These are phyloP conservation scores for Antitrichia curtipendula DNA, from an alignment of 225 moss, liverwort and hornwort genomes.

Conservation along the genomic window DNA sequence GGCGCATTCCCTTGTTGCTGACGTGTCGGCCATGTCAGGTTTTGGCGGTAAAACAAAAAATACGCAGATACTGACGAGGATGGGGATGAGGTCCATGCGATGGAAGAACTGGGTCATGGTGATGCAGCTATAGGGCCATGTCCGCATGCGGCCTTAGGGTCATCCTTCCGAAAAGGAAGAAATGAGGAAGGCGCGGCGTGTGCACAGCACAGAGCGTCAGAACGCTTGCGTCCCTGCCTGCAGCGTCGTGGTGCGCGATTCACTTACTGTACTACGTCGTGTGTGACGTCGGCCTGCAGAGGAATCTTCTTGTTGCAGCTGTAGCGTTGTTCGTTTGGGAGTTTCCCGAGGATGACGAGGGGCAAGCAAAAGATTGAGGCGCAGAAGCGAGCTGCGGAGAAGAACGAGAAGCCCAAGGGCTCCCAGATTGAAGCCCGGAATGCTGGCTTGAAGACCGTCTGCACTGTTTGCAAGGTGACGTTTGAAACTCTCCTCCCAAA, in stretches of 20 bases:
- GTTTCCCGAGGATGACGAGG: conserved; percentile 36
- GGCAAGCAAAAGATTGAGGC: conserved; percentile 72
- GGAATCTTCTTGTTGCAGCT: neutral
- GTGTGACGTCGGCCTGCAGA: neutral
- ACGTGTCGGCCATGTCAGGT: neutral
- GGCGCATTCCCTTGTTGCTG: neutral
- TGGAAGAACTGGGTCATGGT: neutral
- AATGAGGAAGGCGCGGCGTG: neutral
- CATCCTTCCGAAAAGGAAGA: neutral
- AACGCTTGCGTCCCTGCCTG: neutral
- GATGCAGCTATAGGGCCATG: neutral
- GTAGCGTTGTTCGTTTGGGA: neutral
- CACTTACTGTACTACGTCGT: neutral
- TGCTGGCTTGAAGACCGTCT: conserved; percentile 44
- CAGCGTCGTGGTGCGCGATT: neutral
- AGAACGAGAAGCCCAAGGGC: conserved; percentile 59
- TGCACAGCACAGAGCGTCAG: neutral
- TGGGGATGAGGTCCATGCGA: neutral
- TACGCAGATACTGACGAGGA: neutral
- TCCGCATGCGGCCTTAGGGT: neutral
- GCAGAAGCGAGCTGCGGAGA: conserved; percentile 59
- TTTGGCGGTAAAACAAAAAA: neutral
- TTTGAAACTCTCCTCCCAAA: neutral
- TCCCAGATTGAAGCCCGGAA: conserved; percentile 64
- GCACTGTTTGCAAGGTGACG: conserved; percentile 44